phyloP scores from a whole-genome alignment of 2,329 filamentous ascomycete species.

The Thielaviopsis ethacetica region DNA sequence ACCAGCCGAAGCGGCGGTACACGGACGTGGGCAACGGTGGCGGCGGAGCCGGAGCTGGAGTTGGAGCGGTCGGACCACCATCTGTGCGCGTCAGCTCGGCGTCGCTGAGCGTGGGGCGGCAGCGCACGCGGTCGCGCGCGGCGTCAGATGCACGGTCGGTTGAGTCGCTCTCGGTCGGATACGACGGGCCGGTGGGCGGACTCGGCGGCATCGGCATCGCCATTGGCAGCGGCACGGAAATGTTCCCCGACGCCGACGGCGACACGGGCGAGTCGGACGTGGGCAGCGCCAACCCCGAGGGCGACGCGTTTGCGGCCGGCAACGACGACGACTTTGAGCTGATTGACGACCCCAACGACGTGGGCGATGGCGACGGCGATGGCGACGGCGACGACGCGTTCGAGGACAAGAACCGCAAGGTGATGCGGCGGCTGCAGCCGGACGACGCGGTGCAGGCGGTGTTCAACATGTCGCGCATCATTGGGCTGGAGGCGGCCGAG shows the following conservation, averaged over 20 bases:
- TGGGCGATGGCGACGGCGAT: constrained; percentile 48
- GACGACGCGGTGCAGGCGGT: constrained; percentile 87
- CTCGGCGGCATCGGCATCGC: constrained; percentile 15
- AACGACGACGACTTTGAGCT: constrained; percentile 96
- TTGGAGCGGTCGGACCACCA: constrained; percentile 15
- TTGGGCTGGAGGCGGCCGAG: constrained; percentile 85
- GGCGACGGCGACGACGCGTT: constrained; percentile 54
- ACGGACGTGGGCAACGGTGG: no score
- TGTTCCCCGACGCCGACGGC: constrained; percentile 2
- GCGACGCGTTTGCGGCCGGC: constrained; percentile 19
- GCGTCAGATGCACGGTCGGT: constrained; percentile 6
- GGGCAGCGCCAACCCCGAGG: background rate
- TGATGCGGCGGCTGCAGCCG: constrained; percentile 82
- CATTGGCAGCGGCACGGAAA: constrained; percentile 8
- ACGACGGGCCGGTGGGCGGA: constrained; percentile 1
- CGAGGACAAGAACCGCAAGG: constrained; percentile 95
- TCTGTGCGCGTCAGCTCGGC: constrained; percentile 19
- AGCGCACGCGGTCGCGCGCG: constrained; percentile 3
- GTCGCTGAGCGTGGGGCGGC: constrained; percentile 3
- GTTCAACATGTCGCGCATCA: constrained; percentile 87
- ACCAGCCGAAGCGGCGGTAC: constrained; percentile 66
- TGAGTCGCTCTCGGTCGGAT: constrained; percentile 6
- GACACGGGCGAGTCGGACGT: background rate
- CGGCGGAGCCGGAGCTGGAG: no score
- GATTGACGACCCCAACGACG: constrained; percentile 79